Percentiles rank a stretch among this genome's conserved stretches.
phyloP scores from a whole-genome alignment of 1,284 basidiomycete genomes.

The Ustilago cynodontis region DNA sequence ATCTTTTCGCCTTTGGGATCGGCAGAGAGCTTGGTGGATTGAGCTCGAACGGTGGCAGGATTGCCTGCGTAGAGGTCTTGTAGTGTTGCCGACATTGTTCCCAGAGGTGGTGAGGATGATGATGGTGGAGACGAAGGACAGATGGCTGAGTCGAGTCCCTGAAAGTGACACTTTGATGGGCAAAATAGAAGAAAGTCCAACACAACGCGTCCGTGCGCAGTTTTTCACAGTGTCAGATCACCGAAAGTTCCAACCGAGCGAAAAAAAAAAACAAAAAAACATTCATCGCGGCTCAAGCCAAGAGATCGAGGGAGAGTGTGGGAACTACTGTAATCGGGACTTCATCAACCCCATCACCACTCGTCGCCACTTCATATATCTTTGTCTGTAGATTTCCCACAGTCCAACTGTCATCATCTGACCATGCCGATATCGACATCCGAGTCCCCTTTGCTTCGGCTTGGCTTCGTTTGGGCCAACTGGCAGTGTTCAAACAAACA shows the following conservation, averaged over 20 bases:
- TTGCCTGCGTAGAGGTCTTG: constrained; percentile 53
- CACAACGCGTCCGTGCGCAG: constrained; percentile 11
- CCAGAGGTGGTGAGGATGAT: not conserved
- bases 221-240: constrained; percentile 2
- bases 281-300: not conserved
- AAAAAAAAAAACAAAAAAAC: not conserved
- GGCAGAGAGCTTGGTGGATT: constrained; percentile 81
- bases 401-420: too few relatives aligned
- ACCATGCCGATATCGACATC: not conserved
- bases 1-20: constrained; percentile 80
- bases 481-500: not conserved
- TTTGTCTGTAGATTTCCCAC: too few relatives aligned
- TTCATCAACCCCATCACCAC: not conserved
- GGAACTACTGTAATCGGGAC: too few relatives aligned
- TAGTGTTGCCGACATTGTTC: constrained; percentile 50
- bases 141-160: too few relatives aligned
- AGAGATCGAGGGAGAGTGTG: not conserved
- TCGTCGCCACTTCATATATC: not conserved
- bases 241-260: not conserved
- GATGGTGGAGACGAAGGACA: constrained; percentile 9
- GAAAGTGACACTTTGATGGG: not conserved
- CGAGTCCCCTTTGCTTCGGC: not conserved
- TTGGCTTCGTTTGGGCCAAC: not conserved
- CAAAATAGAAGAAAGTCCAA: constrained; percentile 10
- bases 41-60: constrained; percentile 73